Conservation (phyloP, 148 eudicot species). For the Spergularia marina region DNA sequence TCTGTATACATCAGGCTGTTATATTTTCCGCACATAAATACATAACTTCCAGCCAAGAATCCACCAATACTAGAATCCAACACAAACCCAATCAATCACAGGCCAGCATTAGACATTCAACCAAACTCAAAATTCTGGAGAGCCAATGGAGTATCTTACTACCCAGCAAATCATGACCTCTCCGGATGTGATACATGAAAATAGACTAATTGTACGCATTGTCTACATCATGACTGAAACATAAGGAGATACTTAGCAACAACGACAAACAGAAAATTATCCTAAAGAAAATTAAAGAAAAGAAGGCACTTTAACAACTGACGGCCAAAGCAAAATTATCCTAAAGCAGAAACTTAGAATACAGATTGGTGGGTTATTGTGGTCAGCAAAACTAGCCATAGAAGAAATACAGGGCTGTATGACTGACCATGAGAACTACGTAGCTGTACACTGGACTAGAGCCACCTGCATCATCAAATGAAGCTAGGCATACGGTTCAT, state of each 20-base stretch:
- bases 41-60: not conserved
- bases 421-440: conserved; percentile 27
- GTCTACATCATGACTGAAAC: not conserved
- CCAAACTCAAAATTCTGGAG: not conserved
- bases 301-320: no score
- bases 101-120: not conserved
- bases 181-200: not conserved
- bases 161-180: not conserved
- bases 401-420: conserved; percentile 22
- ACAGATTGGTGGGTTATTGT: conserved; percentile 11
- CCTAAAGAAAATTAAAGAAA: no score
- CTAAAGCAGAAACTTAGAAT: conserved; percentile 11
- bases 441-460: conserved; percentile 19
- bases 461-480: conserved; percentile 12
- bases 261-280: no score
- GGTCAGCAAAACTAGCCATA: conserved; percentile 22
- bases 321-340: not conserved
- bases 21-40: no score
- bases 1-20: no score
- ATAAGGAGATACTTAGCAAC: no score
- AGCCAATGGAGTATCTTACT: not conserved
- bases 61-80: not conserved
- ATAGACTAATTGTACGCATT: not conserved
- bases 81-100: not conserved
- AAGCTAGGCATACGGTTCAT: conserved; percentile 3